Percentiles rank a stretch among this genome's conserved stretches.
These are phyloP conservation scores for Quercus variabilis DNA, from an alignment of 306 rosid genomes.

Conservation along the genomic window DNA sequence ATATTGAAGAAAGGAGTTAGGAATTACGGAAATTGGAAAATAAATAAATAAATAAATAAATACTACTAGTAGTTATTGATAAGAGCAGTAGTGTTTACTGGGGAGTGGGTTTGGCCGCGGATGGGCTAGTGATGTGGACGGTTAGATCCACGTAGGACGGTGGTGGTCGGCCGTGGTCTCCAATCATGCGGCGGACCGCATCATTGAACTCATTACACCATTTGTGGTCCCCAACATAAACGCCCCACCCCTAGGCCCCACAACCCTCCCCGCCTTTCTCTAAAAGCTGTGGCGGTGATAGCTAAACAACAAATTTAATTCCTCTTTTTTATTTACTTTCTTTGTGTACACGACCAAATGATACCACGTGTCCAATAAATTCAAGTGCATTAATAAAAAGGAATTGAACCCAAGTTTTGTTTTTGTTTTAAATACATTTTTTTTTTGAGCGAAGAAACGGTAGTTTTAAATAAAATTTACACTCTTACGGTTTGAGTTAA, in stretches of 20 bases:
- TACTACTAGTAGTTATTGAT: too few species aligned
- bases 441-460: too few species aligned
- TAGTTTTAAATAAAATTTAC: too few species aligned
- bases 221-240: constrained; percentile 42
- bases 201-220: constrained; percentile 38
- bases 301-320: neutral
- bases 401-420: too few species aligned
- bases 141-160: constrained; percentile 67
- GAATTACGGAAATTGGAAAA: neutral
- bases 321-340: neutral
- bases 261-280: neutral
- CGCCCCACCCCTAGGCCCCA: neutral
- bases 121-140: constrained; percentile 31
- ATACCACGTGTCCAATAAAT: too few species aligned
- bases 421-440: too few species aligned
- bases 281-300: constrained; percentile 27
- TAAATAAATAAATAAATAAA: too few species aligned
- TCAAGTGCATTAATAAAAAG: too few species aligned
- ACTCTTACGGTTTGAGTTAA: too few species aligned
- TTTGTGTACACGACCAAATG: too few species aligned
- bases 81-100: too few species aligned
- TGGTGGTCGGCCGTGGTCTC: constrained; percentile 66
- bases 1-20: neutral
- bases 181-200: constrained; percentile 69
- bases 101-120: too few species aligned